These are phyloP conservation scores for Chaetomium sp. DNA, from an alignment of 2,329 filamentous ascomycete genomes.

Conservation along the genomic window DNA sequence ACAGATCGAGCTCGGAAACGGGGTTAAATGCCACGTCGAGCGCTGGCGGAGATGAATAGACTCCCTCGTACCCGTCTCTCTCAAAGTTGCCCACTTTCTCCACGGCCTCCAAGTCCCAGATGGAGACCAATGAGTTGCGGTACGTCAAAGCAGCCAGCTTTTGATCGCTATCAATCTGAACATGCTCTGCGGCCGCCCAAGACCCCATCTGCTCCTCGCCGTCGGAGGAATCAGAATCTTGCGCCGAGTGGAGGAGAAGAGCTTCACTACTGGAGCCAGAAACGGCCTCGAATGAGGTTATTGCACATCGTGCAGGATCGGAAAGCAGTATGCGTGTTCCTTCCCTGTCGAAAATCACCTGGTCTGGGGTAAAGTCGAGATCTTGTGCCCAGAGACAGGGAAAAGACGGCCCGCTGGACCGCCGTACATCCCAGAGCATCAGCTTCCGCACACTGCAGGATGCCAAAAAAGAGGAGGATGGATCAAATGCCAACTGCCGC, in stretches of 20 bases:
- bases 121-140: not conserved
- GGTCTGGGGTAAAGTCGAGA: not conserved
- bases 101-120: constrained; percentile 9
- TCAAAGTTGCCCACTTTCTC: constrained; percentile 10
- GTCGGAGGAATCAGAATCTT: constrained; percentile 1
- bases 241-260: not conserved
- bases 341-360: not conserved
- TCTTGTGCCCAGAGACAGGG: not conserved
- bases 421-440: not conserved
- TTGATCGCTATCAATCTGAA: not conserved
- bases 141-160: not conserved
- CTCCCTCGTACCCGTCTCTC: constrained; percentile 6
- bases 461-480: not conserved
- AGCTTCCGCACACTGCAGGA: not conserved
- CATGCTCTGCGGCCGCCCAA: not conserved
- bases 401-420: not conserved
- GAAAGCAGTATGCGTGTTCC: not conserved
- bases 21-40: constrained; percentile 15
- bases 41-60: not conserved
- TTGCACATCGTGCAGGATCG: not conserved
- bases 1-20: not conserved
- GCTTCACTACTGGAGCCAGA: not conserved
- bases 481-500: not conserved
- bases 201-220: not conserved
- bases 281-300: not conserved